Evolutionary conservation across 441 rosid genomes (phyloP), one percentile per base, ranked within the genome.

Genomic region (Euphorbia celastroides): DNA sequence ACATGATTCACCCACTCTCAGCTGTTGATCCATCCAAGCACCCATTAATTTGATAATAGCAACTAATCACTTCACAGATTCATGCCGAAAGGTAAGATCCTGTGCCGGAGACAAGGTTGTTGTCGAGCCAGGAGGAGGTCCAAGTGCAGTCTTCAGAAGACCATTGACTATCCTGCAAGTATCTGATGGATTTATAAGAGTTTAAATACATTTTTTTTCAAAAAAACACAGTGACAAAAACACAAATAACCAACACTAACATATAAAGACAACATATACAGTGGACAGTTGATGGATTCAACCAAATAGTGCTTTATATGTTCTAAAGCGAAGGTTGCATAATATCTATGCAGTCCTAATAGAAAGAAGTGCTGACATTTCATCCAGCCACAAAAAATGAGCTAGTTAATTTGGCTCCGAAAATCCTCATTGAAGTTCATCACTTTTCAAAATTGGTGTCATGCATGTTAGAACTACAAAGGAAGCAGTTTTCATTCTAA

Each of bases 151-250:
- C 88, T 94, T 94, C 58, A 87, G 82, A 76, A 95, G 97, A 65
- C 99, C 98, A 75, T 90, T 95, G 72, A 95, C 98, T 81, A 85
- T 87, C 97, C 99, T 95, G 98, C 89, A 84, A 89, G 83, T 75
- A 87, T 89, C 94, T 94, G 93, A 94, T 79, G 84, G 86, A 84
- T 86, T 88, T 92, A 94, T 86, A 86, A 88, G 88, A 81, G 94
- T 77, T 87, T 88, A 84, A 88, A 86, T 92, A 80, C 80, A 78
- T 74, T 79, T 78, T 75, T 68, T 78, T 75, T 68, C 69, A 67
- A 55, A 26, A 25, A 55, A 74, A 72, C 57, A 68, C 52, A 34
- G 67, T 17, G 34, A 26, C 30, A n/a, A 64, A 38, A 57, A 54
- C 36, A 60, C 60, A 62, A 59, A 46, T 9, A 64, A 19, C 22